Evolutionary conservation across 768 basidiomycete species (phyloP), one percentile per base, ranked within the genome.

Genomic region (Nevesoporus exiguus): DNA sequence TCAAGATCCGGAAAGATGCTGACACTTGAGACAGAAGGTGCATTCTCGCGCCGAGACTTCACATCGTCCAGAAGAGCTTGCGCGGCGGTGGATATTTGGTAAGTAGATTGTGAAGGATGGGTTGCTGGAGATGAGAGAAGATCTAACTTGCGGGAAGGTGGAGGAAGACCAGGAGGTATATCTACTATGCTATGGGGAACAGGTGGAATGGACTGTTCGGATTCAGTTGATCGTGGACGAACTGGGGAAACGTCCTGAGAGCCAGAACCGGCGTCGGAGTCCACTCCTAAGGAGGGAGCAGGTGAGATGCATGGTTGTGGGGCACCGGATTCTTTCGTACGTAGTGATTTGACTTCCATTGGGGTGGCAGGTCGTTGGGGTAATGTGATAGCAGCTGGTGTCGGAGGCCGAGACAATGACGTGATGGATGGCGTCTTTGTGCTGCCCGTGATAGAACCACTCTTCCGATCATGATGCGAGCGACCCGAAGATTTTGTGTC

Each of bases 1-100:
- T 93, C 92, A 59, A 95, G 84, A 58, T 95, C 93, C 10, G 93
- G 93, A 79, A 95, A 95, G 11, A 90, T 82, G 67, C 78, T 90
- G 43, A 72, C 69, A 37, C 73, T 67, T 8, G 75, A 63, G 11
- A 69, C 56, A 14, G 76, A 63, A 21, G 76, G 66, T 2, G 74
- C 73, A 8, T 80, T 76, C 61, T 91, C 88, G 42, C 91, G 80
- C 31, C 91, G 77, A 21, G 82, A 82, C 65, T 83, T 86, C 36
- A 95, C 81, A 60, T 94, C 93, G 53, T 93, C 90, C 43, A 95
- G 75, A 43, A 95, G 77, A 1, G 88, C 90, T 57, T 86, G 86
- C 3, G 90, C 91, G 36, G 91, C 88, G 15, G 77, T 88, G 0
- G 93, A 93, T 77, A 93, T 90, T 63, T 93, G 91, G 68, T 94